phyloP scores from a whole-genome alignment of 1,139 yeast genomes.

The Keqinozyma sinolaborantium region DNA sequence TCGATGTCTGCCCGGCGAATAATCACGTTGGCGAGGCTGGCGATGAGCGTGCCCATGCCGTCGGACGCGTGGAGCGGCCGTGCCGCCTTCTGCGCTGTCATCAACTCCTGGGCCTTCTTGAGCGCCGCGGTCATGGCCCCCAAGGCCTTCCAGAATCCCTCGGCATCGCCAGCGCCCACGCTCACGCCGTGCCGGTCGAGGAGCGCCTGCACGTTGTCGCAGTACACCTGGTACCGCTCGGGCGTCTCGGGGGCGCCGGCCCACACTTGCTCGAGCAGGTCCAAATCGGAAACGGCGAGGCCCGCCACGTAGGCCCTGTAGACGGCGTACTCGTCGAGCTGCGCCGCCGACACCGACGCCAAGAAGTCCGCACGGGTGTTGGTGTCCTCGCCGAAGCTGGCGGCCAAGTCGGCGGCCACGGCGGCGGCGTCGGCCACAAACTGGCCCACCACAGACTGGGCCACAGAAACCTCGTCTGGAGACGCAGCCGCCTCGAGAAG shows the following conservation, averaged over 20 bases:
- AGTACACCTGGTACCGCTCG: constrained; percentile 36
- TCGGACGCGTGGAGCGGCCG: constrained; percentile 16
- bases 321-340: constrained; percentile 24
- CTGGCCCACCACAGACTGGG: constrained; percentile 5
- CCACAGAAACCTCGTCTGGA: constrained; percentile 4
- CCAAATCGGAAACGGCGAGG: constrained; percentile 13
- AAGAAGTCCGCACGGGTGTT: constrained; percentile 21
- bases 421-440: constrained; percentile 18
- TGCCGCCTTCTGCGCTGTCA: constrained; percentile 19
- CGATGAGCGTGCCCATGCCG: constrained; percentile 33
- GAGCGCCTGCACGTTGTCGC: constrained; percentile 41
- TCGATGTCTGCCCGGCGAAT: constrained; percentile 54
- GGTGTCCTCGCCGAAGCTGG: constrained; percentile 18
- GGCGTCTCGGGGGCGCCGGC: constrained; percentile 19
- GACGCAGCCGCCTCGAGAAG: constrained; percentile 20
- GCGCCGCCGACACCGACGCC: constrained; percentile 18
- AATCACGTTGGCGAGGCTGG: constrained; percentile 39
- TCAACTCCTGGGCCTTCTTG: constrained; percentile 35
- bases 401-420: constrained; percentile 19
- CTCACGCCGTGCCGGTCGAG: constrained; percentile 34
- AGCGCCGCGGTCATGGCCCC: constrained; percentile 33
- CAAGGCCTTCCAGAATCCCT: constrained; percentile 36
- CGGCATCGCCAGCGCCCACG: constrained; percentile 10
- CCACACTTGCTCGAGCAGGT: constrained; percentile 23
- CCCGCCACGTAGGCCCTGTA: constrained; percentile 21